Evolutionary conservation across 164 flowering plant genomes (phyloP).

Genomic region (Paratinospora sagittata): DNA sequence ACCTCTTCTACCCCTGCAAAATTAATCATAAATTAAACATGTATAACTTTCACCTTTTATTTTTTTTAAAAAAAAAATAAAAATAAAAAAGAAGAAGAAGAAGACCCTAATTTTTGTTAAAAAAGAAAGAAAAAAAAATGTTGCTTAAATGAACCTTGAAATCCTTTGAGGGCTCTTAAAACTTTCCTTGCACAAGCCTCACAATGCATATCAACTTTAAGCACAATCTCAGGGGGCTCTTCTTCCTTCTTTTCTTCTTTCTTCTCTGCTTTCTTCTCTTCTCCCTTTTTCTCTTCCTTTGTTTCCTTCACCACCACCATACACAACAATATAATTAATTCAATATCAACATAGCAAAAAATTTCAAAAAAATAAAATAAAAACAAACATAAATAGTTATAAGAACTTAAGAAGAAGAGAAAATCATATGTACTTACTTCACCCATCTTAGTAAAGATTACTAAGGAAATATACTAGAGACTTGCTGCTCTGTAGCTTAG

Average conservation of each 20-base stretch:
- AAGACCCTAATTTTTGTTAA: too few relatives aligned
- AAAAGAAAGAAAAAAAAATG: too few relatives aligned
- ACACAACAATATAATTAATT: background rate
- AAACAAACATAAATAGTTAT: too few relatives aligned
- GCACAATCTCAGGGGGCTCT: slow-evolving; percentile 51
- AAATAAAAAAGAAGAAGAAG: too few relatives aligned
- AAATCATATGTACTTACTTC: slow-evolving; percentile 2
- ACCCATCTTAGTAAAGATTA: slow-evolving; percentile 9
- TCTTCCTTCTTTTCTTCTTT: slow-evolving; percentile 38
- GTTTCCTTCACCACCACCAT: slow-evolving; percentile 6
- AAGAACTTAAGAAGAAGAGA: background rate
- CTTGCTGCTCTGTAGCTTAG: background rate
- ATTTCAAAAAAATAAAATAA: background rate
- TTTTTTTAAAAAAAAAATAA: too few relatives aligned
- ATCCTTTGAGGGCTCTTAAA: slow-evolving; percentile 57
- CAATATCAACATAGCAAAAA: background rate
- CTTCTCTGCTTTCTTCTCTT: slow-evolving; percentile 17
- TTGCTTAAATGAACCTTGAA: slow-evolving; percentile 63
- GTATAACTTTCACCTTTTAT: too few relatives aligned
- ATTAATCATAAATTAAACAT: background rate
- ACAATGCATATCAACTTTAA: slow-evolving; percentile 88
- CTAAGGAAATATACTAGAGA: too few relatives aligned
- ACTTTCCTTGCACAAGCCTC: slow-evolving; percentile 87
- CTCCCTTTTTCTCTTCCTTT: slow-evolving; percentile 25
- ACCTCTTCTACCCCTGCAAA: slow-evolving; percentile 78